Percentiles rank a stretch among this genome's conserved stretches.
Evolutionary conservation across 495 filamentous ascomycete species (phyloP).

Genomic region (Hapsidospora chrysogenum): DNA sequence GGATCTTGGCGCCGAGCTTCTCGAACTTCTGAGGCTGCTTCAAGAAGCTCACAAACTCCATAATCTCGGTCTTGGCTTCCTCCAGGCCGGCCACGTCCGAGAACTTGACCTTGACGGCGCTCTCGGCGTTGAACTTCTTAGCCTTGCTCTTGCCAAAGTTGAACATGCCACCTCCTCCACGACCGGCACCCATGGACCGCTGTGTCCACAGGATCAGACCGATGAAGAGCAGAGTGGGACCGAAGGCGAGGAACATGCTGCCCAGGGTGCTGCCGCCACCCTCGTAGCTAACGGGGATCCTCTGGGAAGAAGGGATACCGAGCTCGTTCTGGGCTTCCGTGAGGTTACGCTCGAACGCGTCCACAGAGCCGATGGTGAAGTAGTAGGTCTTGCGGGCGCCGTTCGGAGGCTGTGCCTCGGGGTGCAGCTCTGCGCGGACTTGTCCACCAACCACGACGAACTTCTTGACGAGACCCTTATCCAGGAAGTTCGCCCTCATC

Average conservation of each 20-base stretch:
- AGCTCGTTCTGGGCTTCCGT: conserved; percentile 80
- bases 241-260: conserved; percentile 55
- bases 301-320: conserved; percentile 62
- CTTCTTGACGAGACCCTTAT: conserved; percentile 90
- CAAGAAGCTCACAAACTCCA: conserved; percentile 97
- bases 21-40: conserved; percentile 81
- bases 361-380: conserved; percentile 89
- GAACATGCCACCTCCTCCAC: conserved; percentile 66
- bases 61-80: conserved; percentile 94
- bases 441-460: conserved; percentile 53
- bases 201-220: conserved; percentile 59
- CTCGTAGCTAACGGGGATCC: conserved; percentile 83
- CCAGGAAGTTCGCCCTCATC: conserved; percentile 76
- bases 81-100: conserved; percentile 97
- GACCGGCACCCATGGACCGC: conserved; percentile 38
- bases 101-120: conserved; percentile 90
- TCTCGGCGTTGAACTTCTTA: conserved; percentile 93
- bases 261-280: conserved; percentile 47
- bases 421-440: conserved; percentile 76
- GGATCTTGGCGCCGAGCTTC: conserved; percentile 91
- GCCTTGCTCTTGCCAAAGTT: conserved; percentile 90
- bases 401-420: conserved; percentile 55
- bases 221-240: conserved; percentile 74
- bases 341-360: conserved; percentile 74
- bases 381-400: conserved; percentile 79